phyloP scores from a whole-genome alignment of 2,329 filamentous ascomycete genomes.

The Colletotrichum sansevieriae region DNA sequence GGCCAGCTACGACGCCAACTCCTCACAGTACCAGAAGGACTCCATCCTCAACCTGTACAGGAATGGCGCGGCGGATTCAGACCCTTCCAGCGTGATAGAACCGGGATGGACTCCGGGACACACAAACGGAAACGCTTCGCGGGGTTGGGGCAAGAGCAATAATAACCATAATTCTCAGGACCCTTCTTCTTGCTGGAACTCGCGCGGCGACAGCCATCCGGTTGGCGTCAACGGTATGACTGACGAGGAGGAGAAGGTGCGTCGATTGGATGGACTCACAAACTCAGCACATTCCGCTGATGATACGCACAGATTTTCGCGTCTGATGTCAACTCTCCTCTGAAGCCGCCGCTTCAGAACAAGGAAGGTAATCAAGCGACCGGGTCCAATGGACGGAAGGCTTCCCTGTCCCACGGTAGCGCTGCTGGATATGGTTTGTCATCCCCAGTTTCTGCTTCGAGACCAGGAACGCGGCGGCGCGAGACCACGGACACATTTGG shows the following conservation, averaged over 20 bases:
- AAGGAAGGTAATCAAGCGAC: slow-evolving; percentile 69
- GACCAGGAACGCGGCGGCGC: slow-evolving; percentile 83
- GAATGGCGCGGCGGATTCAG: slow-evolving; percentile 56
- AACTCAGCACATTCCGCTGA: slow-evolving; percentile 24
- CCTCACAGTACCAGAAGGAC: slow-evolving; percentile 80
- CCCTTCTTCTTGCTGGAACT: slow-evolving; percentile 94
- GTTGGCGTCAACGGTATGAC: slow-evolving; percentile 80
- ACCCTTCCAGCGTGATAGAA: slow-evolving; percentile 75
- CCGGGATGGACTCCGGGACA: slow-evolving; percentile 84
- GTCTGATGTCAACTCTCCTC: slow-evolving; percentile 90
- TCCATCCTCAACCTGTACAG: slow-evolving; percentile 83
- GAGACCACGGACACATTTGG: slow-evolving; percentile 79
- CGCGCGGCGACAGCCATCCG: slow-evolving; percentile 76
- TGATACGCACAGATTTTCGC: slow-evolving; percentile 75
- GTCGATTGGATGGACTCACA: slow-evolving; percentile 44
- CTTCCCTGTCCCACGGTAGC: slow-evolving; percentile 81
- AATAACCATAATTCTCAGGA: slow-evolving; percentile 82
- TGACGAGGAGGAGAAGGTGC: slow-evolving; percentile 70
- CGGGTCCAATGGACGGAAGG: slow-evolving; percentile 79
- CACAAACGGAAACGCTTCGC: slow-evolving; percentile 71
- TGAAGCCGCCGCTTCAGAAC: slow-evolving; percentile 87
- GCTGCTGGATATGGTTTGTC: slow-evolving; percentile 75
- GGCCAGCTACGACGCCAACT: slow-evolving; percentile 49
- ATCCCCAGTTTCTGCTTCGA: slow-evolving; percentile 78
- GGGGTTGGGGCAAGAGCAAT: slow-evolving; percentile 82